Percentiles rank a stretch among this genome's conserved stretches.
phyloP scores from a whole-genome alignment of 805 yeast genomes.

The Saccharomycopsis malanga region DNA sequence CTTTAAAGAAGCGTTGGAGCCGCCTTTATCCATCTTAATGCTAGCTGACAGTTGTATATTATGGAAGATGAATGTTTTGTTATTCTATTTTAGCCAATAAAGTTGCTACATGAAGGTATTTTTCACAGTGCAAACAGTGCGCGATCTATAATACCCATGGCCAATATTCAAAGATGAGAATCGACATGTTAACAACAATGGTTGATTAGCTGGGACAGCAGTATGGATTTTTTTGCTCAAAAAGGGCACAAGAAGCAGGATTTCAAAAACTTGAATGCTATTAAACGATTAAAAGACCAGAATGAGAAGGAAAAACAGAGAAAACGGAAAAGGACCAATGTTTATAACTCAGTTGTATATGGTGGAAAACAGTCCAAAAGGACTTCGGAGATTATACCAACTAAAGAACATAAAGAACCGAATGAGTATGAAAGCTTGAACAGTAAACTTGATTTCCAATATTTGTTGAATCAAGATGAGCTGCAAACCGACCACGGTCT shows the following conservation, averaged over 20 bases:
- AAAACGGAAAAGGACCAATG: background rate
- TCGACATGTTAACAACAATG: background rate
- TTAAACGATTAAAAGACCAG: background rate
- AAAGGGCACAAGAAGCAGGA: background rate
- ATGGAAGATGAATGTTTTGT: too few relatives aligned
- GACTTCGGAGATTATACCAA: too few relatives aligned
- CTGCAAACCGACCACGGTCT: background rate
- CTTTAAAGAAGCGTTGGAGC: background rate
- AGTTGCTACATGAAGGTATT: too few relatives aligned
- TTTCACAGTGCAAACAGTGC: background rate
- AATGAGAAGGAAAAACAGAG: background rate
- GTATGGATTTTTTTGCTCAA: background rate
- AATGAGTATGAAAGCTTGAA: background rate
- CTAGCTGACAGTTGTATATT: too few relatives aligned
- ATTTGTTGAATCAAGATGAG: background rate
- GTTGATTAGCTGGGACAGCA: background rate
- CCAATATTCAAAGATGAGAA: background rate
- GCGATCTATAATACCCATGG: background rate
- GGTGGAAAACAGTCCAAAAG: background rate
- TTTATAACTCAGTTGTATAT: background rate
- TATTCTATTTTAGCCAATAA: too few relatives aligned
- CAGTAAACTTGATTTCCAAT: background rate
- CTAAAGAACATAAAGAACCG: too few relatives aligned
- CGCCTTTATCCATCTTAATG: background rate
- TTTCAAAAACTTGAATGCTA: background rate